Conservation (phyloP, 1,284 basidiomycete genomes). For the Marasmius oreades region DNA sequence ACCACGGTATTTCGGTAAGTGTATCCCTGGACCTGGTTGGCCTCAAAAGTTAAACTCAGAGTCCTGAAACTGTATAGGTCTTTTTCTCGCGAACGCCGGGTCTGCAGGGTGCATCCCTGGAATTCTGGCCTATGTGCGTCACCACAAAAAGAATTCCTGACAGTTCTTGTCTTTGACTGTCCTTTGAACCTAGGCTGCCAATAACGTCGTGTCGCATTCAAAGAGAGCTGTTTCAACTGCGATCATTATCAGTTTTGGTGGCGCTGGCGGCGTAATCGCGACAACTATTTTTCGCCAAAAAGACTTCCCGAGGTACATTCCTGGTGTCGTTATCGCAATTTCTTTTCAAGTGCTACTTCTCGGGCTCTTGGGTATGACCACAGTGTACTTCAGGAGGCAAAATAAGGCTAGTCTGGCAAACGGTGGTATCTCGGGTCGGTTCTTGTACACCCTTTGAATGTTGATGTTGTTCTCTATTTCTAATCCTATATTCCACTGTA, state of each 20-base stretch:
- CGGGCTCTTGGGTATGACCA: constrained; percentile 29
- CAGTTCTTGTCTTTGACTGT: constrained; percentile 10
- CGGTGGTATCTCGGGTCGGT: not conserved
- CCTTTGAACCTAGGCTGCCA: constrained; percentile 33
- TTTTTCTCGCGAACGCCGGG: constrained; percentile 41
- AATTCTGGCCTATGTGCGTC: constrained; percentile 44
- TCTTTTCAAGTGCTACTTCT: constrained; percentile 34
- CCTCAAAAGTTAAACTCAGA: no score
- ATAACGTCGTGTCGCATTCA: constrained; percentile 43
- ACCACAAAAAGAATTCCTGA: not conserved
- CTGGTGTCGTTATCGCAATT: constrained; percentile 24
- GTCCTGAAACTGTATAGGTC: constrained; percentile 25
- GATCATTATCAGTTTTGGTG: constrained; percentile 36
- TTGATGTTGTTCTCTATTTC: not conserved
- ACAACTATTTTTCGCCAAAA: constrained; percentile 35
- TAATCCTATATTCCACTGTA: no score
- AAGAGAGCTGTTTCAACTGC: constrained; percentile 44
- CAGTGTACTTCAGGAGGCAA: constrained; percentile 30
- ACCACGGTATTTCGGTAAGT: constrained; percentile 40
- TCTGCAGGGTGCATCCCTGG: constrained; percentile 41
- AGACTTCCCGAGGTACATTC: constrained; percentile 40
- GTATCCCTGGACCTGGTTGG: no score
- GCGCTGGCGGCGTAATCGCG: constrained; percentile 29
- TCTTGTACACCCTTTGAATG: constrained; percentile 5
- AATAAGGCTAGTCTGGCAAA: constrained; percentile 23